Percentiles rank a stretch among this genome's conserved stretches.
These are phyloP conservation scores for Fragaria ananassa DNA, from an alignment of 306 rosid species.

Conservation along the genomic window DNA sequence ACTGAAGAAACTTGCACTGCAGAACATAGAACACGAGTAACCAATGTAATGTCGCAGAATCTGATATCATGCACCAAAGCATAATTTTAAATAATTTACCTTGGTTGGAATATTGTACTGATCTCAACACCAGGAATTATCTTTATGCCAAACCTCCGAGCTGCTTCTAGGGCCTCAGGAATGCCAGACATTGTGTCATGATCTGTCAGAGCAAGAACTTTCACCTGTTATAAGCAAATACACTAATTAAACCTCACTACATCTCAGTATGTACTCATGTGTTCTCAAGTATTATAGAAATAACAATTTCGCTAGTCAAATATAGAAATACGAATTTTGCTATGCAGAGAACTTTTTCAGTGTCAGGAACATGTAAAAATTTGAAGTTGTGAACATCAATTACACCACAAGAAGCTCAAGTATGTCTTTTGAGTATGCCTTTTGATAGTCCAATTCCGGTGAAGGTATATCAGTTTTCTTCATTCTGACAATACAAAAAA, in stretches of 20 bases:
- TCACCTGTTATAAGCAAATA: slow-evolving; percentile 86
- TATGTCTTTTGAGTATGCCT: background rate
- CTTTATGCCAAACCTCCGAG: slow-evolving; percentile 79
- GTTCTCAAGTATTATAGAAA: slow-evolving; percentile 8
- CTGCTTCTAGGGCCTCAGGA: slow-evolving; percentile 82
- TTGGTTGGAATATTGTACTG: slow-evolving; percentile 66
- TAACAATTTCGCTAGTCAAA: background rate
- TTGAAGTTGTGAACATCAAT: background rate
- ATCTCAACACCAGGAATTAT: slow-evolving; percentile 98
- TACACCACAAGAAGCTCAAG: background rate
- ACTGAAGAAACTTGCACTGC: background rate
- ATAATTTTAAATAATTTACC: slow-evolving; percentile 40
- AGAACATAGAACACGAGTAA: background rate
- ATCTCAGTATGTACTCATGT: slow-evolving; percentile 12
- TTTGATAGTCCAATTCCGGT: background rate
- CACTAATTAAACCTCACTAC: slow-evolving; percentile 36
- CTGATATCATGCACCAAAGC: slow-evolving; percentile 13
- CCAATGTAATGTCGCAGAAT: background rate
- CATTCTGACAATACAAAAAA: background rate
- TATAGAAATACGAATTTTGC: background rate
- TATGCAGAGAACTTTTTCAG: background rate
- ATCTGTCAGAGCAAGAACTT: slow-evolving; percentile 99
- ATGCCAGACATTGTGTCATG: slow-evolving; percentile 97
- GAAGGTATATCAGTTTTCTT: background rate
- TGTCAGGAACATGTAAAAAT: background rate